Percentiles rank a stretch among this genome's conserved stretches.
These are phyloP conservation scores for Micromonas commoda DNA, from an alignment of 139 green algal species.

Conservation along the genomic window DNA sequence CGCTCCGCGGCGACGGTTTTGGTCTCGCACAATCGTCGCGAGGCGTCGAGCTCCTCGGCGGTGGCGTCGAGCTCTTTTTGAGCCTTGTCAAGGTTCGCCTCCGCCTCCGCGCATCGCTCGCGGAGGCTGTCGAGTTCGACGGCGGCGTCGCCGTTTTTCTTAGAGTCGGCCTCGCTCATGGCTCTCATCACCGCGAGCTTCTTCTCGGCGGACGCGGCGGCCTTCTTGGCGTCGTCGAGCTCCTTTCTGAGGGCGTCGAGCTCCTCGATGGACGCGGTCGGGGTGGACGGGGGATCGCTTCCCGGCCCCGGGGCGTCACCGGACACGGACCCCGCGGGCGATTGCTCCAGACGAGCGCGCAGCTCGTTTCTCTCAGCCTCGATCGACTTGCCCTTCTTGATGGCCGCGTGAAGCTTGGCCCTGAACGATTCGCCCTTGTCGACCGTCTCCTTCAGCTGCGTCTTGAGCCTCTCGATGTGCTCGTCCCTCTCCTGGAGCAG, in stretches of 20 bases:
- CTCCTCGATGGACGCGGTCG: background rate
- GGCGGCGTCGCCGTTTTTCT: background rate
- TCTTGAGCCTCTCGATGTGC: background rate
- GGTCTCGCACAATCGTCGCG: background rate
- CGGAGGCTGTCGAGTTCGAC: background rate
- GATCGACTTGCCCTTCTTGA: constrained; percentile 5
- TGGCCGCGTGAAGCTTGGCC: background rate
- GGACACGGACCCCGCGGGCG: too few species aligned
- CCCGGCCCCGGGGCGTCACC: background rate
- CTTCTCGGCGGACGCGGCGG: background rate
- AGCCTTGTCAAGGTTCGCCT: background rate
- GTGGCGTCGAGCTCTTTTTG: background rate
- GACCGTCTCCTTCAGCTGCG: background rate
- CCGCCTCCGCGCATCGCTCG: too few species aligned
- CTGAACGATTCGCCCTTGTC: background rate
- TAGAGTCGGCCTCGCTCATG: background rate
- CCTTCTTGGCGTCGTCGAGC: too few species aligned
- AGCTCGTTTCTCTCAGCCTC: background rate
- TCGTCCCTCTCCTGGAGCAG: background rate
- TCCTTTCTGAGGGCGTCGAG: too few species aligned
- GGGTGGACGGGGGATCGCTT: background rate
- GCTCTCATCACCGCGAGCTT: background rate
- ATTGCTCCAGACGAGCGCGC: background rate
- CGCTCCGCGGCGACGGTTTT: background rate
- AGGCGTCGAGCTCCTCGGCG: background rate